These are phyloP conservation scores for Coemansia sp. DNA, from an alignment of 192 early-diverging fungal species.

Conservation along the genomic window DNA sequence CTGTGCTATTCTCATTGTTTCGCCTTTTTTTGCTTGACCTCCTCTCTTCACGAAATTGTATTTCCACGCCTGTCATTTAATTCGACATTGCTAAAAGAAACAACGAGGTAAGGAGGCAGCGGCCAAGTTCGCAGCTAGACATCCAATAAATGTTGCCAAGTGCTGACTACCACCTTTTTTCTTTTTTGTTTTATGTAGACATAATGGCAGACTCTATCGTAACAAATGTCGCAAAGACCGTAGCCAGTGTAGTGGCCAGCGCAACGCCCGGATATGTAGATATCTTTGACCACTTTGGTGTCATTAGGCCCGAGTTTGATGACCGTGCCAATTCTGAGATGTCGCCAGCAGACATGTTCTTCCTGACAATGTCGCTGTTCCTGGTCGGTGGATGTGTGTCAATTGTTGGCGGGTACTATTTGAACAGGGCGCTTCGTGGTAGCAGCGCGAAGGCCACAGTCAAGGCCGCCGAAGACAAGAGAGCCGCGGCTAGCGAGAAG, in stretches of 20 bases:
- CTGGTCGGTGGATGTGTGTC: constrained; percentile 55
- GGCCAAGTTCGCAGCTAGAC: neutral
- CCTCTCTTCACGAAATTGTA: neutral
- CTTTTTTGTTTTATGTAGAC: neutral
- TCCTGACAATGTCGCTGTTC: constrained; percentile 56
- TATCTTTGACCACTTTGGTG: constrained; percentile 52
- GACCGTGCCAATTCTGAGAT: constrained; percentile 55
- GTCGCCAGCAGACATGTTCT: constrained; percentile 57
- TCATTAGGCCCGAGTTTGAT: constrained; percentile 53
- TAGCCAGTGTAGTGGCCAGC: constrained; percentile 40
- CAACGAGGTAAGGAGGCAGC: neutral
- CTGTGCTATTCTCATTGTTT: neutral
- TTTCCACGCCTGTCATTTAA: neutral
- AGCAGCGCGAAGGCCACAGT: constrained; percentile 24
- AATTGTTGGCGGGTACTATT: constrained; percentile 55
- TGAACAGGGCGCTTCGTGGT: constrained; percentile 53
- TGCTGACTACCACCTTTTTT: neutral
- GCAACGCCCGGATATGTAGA: constrained; percentile 23
- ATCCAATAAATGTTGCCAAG: neutral
- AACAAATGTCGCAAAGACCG: constrained; percentile 33
- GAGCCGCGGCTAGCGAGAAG: constrained; percentile 14
- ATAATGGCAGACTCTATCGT: constrained; percentile 49
- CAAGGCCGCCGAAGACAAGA: constrained; percentile 37
- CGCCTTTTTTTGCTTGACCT: neutral
- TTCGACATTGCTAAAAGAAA: constrained; percentile 4